Evolutionary conservation across 495 filamentous ascomycete species (phyloP).

Genomic region (Lichina pygmaea): DNA sequence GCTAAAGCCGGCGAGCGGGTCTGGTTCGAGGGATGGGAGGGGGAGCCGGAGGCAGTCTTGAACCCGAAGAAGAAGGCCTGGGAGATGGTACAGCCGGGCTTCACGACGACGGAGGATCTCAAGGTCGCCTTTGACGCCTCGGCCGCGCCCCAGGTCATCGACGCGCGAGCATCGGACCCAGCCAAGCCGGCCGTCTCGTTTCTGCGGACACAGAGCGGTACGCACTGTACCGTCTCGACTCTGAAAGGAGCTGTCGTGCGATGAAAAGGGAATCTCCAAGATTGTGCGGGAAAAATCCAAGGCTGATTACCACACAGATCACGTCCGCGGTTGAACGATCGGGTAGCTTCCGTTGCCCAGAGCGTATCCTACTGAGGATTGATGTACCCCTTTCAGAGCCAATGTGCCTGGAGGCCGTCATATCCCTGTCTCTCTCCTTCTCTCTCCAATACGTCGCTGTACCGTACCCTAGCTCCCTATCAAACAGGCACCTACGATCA

Average conservation of each 20-base stretch:
- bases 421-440: too few species aligned
- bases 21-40: slow-evolving; percentile 79
- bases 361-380: too few species aligned
- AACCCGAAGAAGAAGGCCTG: slow-evolving; percentile 99
- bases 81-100: slow-evolving; percentile 87
- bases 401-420: too few species aligned
- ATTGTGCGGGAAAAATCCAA: not conserved
- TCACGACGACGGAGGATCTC: slow-evolving; percentile 51
- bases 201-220: slow-evolving; percentile 42
- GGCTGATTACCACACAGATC: not conserved
- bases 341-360: too few species aligned
- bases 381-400: too few species aligned
- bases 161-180: slow-evolving; percentile 23
- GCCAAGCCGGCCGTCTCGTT: slow-evolving; percentile 7
- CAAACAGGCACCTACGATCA: too few species aligned
- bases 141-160: slow-evolving; percentile 25
- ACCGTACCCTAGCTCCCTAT: too few species aligned
- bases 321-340: too few species aligned
- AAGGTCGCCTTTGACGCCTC: slow-evolving; percentile 55
- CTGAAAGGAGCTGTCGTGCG: slow-evolving; percentile 47
- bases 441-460: too few species aligned
- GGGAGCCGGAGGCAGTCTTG: slow-evolving; percentile 70
- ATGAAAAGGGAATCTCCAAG: slow-evolving; percentile 7
- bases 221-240: slow-evolving; percentile 44
- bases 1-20: slow-evolving; percentile 62